Conservation (phyloP, 129 eudicot genomes). For the Centella asiatica region DNA sequence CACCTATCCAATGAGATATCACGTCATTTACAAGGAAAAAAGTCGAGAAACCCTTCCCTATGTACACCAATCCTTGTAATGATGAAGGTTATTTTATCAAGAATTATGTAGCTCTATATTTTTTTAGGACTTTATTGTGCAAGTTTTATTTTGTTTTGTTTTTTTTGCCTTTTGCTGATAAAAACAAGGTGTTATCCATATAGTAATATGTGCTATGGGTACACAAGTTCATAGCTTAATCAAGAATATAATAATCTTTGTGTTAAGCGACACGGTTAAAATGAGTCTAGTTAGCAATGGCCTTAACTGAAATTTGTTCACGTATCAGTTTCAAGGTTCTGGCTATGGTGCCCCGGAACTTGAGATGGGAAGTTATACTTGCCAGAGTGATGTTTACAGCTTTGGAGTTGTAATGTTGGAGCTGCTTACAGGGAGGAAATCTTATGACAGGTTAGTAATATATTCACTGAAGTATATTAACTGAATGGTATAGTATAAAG, state of each 20-base stretch:
- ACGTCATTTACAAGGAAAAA: too few species aligned
- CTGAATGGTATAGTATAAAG: too few species aligned
- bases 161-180: too few species aligned
- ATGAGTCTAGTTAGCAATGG: neutral
- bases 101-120: too few species aligned
- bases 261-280: neutral
- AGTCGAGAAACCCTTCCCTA: too few species aligned
- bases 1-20: too few species aligned
- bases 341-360: conserved; percentile 98
- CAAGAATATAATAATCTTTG: neutral
- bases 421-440: conserved; percentile 72
- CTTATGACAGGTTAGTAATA: conserved; percentile 72
- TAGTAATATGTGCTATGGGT: neutral
- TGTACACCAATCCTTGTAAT: too few species aligned
- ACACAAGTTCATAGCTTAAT: neutral
- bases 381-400: conserved; percentile 88
- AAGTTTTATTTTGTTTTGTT: too few species aligned
- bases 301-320: conserved; percentile 10
- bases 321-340: conserved; percentile 44
- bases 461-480: neutral
- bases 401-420: conserved; percentile 94
- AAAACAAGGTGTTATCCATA: neutral
- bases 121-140: too few species aligned
- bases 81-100: too few species aligned
- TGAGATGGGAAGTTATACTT: conserved; percentile 73